Percentiles rank a stretch among this genome's conserved stretches.
Evolutionary conservation across 2,329 filamentous ascomycete species (phyloP).

Genomic region (Sclerotinia trifoliorum): DNA sequence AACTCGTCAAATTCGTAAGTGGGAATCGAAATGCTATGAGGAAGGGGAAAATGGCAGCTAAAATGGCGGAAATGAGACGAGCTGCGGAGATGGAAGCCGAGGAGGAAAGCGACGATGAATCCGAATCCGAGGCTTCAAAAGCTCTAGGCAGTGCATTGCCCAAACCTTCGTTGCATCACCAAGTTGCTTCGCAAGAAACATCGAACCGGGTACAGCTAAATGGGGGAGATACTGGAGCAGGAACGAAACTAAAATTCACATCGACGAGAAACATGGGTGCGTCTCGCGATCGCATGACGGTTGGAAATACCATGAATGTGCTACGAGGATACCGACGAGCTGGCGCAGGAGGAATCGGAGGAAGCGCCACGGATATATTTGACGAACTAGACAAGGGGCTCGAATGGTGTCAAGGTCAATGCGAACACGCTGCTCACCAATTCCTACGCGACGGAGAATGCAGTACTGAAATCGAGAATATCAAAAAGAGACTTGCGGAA

Average conservation of each 20-base stretch:
- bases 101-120: constrained; percentile 46
- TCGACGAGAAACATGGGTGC: constrained; percentile 44
- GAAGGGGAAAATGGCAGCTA: constrained; percentile 81
- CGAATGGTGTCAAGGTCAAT: constrained; percentile 76
- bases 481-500: constrained; percentile 46
- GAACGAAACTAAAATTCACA: constrained; percentile 42
- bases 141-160: constrained; percentile 6
- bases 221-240: constrained; percentile 32
- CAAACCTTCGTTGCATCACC: constrained; percentile 3
- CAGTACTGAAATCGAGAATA: constrained; percentile 68
- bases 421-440: constrained; percentile 84
- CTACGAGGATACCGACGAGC: constrained; percentile 32
- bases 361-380: constrained; percentile 51
- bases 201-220: constrained; percentile 30
- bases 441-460: constrained; percentile 88
- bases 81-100: constrained; percentile 56
- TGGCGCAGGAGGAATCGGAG: constrained; percentile 26
- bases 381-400: constrained; percentile 75
- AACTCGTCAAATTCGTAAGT: constrained; percentile 78
- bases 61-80: constrained; percentile 64
- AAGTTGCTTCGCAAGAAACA: constrained; percentile 26
- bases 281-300: constrained; percentile 30
- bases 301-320: constrained; percentile 30
- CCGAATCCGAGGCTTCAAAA: constrained; percentile 22
- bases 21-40: constrained; percentile 79